phyloP scores from a whole-genome alignment of 2,329 filamentous ascomycete species.

The Colletotrichum navitas region DNA sequence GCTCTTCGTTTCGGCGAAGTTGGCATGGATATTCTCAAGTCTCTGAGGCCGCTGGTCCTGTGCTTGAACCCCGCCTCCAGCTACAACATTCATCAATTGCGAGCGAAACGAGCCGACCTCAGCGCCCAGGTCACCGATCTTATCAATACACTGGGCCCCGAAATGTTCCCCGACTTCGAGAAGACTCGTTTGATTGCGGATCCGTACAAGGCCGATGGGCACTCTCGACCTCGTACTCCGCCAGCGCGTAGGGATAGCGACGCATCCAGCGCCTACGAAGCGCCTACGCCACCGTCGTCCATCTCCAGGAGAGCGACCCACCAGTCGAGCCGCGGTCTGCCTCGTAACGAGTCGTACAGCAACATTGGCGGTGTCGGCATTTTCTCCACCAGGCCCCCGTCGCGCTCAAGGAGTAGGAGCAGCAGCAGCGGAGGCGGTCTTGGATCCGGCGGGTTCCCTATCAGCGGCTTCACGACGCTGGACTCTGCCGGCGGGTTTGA shows the following conservation, averaged over 20 bases:
- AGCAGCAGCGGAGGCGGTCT: conserved; percentile 75
- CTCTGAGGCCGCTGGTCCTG: conserved; percentile 86
- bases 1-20: conserved; percentile 95
- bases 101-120: conserved; percentile 78
- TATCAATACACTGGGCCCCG: conserved; percentile 94
- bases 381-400: conserved; percentile 90
- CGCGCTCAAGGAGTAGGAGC: conserved; percentile 78
- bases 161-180: conserved; percentile 98
- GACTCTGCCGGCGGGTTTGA: conserved; percentile 80
- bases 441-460: conserved; percentile 71
- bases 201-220: conserved; percentile 56
- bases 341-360: conserved; percentile 92
- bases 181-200: conserved; percentile 76
- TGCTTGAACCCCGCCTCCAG: conserved; percentile 87
- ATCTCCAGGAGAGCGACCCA: conserved; percentile 64
- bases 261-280: conserved; percentile 57
- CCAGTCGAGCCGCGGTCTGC: conserved; percentile 67
- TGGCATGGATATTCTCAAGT: conserved; percentile 99
- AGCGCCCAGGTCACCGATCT: conserved; percentile 87
- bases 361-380: conserved; percentile 90
- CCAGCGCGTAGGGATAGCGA: conserved; percentile 62
- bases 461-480: conserved; percentile 77
- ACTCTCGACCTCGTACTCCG: conserved; percentile 45
- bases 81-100: conserved; percentile 85
- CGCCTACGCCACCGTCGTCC: conserved; percentile 55